Evolutionary conservation across 1,284 basidiomycete species (phyloP), one percentile per base, ranked within the genome.

Genomic region (Xerocomus subilludens): DNA sequence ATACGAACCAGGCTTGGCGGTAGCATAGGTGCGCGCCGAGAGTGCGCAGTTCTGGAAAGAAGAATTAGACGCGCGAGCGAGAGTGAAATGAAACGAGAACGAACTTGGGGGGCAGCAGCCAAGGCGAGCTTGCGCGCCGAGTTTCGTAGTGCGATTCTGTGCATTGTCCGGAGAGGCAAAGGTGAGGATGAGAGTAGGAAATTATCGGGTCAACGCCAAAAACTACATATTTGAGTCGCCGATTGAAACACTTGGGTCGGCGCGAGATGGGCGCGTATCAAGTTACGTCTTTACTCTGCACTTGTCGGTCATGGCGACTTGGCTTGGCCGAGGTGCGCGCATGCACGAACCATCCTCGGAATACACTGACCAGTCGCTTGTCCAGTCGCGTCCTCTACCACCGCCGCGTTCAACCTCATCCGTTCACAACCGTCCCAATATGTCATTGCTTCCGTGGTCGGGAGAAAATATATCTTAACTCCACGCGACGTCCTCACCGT

Each of bases 1-100:
- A 23, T 13, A 90, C 94, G 80, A 82, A 98, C 96, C 95, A 87
- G 98, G 93, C 90, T 99, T 99, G 85, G 97, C 96, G 82, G 98
- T 97, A 83, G 98, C 98, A 90, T 99, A 99, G 80, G 94, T 90
- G 85, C 95, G 94, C 84, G 92, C 87, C 74, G 90, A 86, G 80
- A 88, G 81, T 79, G 89, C 87, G 82, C 88, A 84, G 80, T 84
- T 85, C 87, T 88, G 89, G 80, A 35, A 80, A 77, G 80, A 76
- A 75, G 23, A 14, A 35, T 76, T 74, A 77, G 71, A 69, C 55
- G 69, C 60, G 76, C 76, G 76, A 77, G 74, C 70, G 65, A 77
- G 72, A 42, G 68, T 76, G 70, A 72, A 78, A 70, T 73, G 27
- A 25, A 42, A 38, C n/a, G 56, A 38, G 42, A 42, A 80, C 85